Evolutionary conservation across 257 asterid genomes (phyloP).

Genomic region (Asclepias syriaca): DNA sequence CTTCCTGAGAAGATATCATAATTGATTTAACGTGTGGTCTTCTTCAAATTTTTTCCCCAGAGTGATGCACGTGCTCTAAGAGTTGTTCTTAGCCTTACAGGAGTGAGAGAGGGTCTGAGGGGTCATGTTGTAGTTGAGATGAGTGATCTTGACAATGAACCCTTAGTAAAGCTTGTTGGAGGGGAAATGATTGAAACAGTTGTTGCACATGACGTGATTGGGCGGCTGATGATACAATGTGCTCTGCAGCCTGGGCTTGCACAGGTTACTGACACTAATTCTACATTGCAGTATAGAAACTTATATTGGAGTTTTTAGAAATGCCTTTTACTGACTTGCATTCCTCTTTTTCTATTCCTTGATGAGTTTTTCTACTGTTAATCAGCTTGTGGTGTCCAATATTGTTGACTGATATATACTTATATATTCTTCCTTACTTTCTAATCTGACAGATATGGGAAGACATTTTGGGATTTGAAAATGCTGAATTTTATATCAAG

Average conservation of each 20-base stretch:
- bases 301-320: background rate
- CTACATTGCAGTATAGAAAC: background rate
- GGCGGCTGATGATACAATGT: constrained; percentile 95
- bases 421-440: constrained; percentile 4
- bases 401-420: constrained; percentile 2
- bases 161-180: constrained; percentile 97
- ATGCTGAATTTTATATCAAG: constrained; percentile 91
- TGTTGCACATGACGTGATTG: constrained; percentile 98
- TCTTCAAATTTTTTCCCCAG: constrained; percentile 30
- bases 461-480: constrained; percentile 94
- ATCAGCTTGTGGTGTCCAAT: background rate
- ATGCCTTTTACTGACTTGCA: background rate
- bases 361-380: background rate
- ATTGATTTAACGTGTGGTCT: background rate
- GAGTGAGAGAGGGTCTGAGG: constrained; percentile 84
- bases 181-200: constrained; percentile 95
- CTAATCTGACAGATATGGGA: constrained; percentile 83
- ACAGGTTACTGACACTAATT: constrained; percentile 52
- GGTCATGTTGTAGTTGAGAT: constrained; percentile 97
- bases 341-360: background rate
- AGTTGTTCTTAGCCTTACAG: constrained; percentile 95
- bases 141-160: constrained; percentile 99
- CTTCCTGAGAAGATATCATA: background rate
- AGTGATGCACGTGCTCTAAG: constrained; percentile 97
- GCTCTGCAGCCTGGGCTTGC: constrained; percentile 99